These are phyloP conservation scores for Exophiala bonariae DNA, from an alignment of 2,329 filamentous ascomycete genomes.

Conservation along the genomic window DNA sequence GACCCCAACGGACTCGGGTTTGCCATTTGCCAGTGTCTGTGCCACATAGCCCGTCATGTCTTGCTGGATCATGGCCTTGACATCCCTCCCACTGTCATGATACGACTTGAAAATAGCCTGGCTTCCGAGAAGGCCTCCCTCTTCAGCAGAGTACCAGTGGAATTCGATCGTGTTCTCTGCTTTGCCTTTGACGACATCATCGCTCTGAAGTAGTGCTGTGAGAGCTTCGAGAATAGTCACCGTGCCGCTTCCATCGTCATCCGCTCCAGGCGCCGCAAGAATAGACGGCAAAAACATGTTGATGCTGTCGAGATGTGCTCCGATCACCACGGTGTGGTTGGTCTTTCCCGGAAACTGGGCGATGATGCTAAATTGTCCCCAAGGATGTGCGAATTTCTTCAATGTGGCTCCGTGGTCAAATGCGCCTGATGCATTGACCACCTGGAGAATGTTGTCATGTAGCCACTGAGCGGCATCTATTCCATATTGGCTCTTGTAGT, in stretches of 20 bases:
- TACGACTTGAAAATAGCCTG: conserved; percentile 88
- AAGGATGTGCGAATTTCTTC: conserved; percentile 74
- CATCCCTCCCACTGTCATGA: conserved; percentile 67
- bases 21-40: conserved; percentile 77
- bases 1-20: conserved; percentile 83
- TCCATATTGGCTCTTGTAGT: conserved; percentile 65
- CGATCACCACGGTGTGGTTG: conserved; percentile 82
- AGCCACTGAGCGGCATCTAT: conserved; percentile 87
- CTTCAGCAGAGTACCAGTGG: conserved; percentile 93
- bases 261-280: conserved; percentile 85
- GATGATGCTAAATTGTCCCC: conserved; percentile 89
- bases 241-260: conserved; percentile 89
- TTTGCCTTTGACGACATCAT: conserved; percentile 68
- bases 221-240: conserved; percentile 94
- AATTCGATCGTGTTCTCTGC: conserved; percentile 89
- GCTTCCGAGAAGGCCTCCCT: conserved; percentile 81
- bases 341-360: conserved; percentile 84
- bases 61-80: conserved; percentile 97
- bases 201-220: conserved; percentile 73
- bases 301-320: conserved; percentile 92
- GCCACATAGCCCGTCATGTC: conserved; percentile 94
- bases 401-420: conserved; percentile 66
- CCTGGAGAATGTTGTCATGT: conserved; percentile 69
- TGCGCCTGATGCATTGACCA: conserved; percentile 71
- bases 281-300: conserved; percentile 86